Evolutionary conservation across 345 rosid genomes (phyloP).

Genomic region (Lepidium aucheri): DNA sequence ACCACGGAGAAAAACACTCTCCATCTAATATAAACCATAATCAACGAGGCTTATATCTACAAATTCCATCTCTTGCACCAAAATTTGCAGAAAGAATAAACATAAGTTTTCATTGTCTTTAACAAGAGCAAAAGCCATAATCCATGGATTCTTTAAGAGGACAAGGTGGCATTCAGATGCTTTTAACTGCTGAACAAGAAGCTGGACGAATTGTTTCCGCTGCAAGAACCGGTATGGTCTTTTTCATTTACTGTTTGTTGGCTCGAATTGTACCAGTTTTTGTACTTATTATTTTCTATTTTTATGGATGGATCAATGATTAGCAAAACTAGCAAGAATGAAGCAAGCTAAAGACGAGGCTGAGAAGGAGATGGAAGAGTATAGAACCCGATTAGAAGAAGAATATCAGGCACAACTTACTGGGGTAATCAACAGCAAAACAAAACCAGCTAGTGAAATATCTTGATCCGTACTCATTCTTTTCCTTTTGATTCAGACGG

Average conservation of each 20-base stretch:
- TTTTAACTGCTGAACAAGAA: slow-evolving; percentile 34
- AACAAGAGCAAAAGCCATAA: slow-evolving; percentile 14
- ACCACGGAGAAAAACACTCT: slow-evolving; percentile 24
- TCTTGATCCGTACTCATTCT: background rate
- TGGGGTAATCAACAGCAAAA: slow-evolving; percentile 19
- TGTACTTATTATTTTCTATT: too few relatives aligned
- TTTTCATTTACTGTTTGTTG: background rate
- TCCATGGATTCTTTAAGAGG: slow-evolving; percentile 30
- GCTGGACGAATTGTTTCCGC: slow-evolving; percentile 25
- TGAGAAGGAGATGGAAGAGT: slow-evolving; percentile 30
- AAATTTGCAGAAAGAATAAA: slow-evolving; percentile 5
- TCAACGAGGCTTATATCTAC: slow-evolving; percentile 7
- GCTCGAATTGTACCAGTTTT: too few relatives aligned
- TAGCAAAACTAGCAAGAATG: slow-evolving; percentile 32
- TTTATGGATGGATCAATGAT: background rate
- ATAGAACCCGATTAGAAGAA: slow-evolving; percentile 17
- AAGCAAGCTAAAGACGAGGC: slow-evolving; percentile 36
- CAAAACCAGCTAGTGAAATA: background rate
- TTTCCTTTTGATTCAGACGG: slow-evolving; percentile 14
- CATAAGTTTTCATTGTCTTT: slow-evolving; percentile 6
- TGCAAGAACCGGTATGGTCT: slow-evolving; percentile 23
- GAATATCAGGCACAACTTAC: slow-evolving; percentile 27
- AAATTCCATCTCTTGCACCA: slow-evolving; percentile 3
- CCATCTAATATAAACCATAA: slow-evolving; percentile 1
- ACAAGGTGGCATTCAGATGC: slow-evolving; percentile 34